Base-by-base conservation (phyloP, 257 asterid species). In the Gardenia jasminoides region DNA sequence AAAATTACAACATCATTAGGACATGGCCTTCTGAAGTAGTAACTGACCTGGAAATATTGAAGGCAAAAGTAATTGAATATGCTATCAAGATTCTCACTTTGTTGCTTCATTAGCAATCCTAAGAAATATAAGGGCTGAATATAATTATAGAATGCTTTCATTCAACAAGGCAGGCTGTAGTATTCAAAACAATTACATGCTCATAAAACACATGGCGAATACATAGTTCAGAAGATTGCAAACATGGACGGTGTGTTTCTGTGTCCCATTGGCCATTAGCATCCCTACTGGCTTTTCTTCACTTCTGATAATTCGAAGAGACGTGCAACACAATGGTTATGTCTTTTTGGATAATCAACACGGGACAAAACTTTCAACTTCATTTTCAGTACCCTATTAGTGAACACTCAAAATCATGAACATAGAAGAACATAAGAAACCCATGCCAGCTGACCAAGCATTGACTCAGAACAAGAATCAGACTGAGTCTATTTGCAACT, bases 1-100 rank as follows among this genome's bases (percentile, higher is more conserved):
- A 94, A 94, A 70, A 94, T 94, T 17, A 94, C 97, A 44, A 94
- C 80, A 81, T 92, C 98, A 78, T 91, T 92, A 7, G 97, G 90
- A 83, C 98, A 92, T 12, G 98, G 98, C 85, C 86, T 89, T 76
- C 98, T 87, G 78, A 94, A 94, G 82, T 91, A 92, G 82, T 90
- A 94, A 20, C 95, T 87, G 67, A 94, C 97, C 98, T 94, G 96
- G 33, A 84, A 81, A 78, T 66, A 10, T 20, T 41, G 61, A 71
- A 77, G 77, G 50, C 11, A 67, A 69, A 68, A 68, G 82, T 72
- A 31, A 77, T 17, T 15, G 13, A 22, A 17, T 12, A 70, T 71
- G 26, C 30, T 28, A 59, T 59, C 28, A 31, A 62, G 28, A 2
- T 47, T 54, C 33, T 30, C 36, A 33, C 2, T 24, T n/a, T 43